Base-by-base conservation (phyloP, 306 rosid genomes). In the Gastrolobium villosum region DNA sequence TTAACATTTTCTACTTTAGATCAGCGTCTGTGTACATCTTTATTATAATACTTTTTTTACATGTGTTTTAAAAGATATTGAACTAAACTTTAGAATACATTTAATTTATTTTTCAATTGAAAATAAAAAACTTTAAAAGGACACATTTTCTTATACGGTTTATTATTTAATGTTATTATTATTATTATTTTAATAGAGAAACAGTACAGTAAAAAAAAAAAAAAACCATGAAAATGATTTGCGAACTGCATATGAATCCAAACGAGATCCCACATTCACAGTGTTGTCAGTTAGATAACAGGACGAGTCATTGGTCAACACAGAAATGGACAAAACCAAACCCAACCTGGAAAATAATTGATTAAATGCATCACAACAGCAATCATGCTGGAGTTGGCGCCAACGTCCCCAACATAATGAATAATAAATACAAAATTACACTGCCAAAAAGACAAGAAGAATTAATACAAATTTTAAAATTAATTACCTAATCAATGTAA, bases 291-390 rank as follows among this genome's bases (percentile, higher is more conserved):
- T 43, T 37, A 15, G 26, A 30, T 28, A 57, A 9, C 45, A 31
- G 10, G 39, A 70, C 26, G 69, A 39, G 54, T 50, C 48, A 48
- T 13, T 4, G 56, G 77, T 65, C 54, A 81, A 72, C 64, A 56
- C 56, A 66, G 49, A 74, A 46, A 46, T 50, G 31, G 54, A 73
- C 62, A 34, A 65, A 54, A 65, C 76, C 69, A 59, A 74, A 50
- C 48, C 20, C 56, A 65, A 28, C 36, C 15, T 11, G n/a, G 35
- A 65, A 68, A 28, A 26, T 0, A 4, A 57, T 36, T 78, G 71
- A 69, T 13, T 60, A 70, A 70, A 60, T 78, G 76, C 56, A 20
- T 67, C 76, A 30, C 40, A 60, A 55, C 78, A 39, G 35, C 46
- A 54, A 35, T 14, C 75, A 20, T 32, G 49, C 7, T 32, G 14